phyloP scores from a whole-genome alignment of 495 filamentous ascomycete species.

The Penicillium herquei region DNA sequence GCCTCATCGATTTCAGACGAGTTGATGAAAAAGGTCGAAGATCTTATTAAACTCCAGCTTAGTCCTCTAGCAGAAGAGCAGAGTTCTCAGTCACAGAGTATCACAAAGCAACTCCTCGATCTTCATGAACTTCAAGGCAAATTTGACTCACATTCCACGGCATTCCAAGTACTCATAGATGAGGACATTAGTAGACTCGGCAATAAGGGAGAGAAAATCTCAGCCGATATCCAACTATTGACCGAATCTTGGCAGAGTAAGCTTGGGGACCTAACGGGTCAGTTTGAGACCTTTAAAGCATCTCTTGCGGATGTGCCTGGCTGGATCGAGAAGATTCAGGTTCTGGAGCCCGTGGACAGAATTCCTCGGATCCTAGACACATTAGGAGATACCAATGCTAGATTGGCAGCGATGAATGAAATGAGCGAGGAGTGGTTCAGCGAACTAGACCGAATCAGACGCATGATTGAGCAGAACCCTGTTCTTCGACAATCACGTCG shows the following conservation, averaged over 20 bases:
- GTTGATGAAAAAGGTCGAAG: neutral
- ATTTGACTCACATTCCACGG: neutral
- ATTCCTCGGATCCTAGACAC: neutral
- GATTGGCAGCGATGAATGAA: no score
- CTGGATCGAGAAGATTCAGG: neutral
- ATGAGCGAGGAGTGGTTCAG: neutral
- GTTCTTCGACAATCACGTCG: neutral
- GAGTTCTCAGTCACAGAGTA: neutral
- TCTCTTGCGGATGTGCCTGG: neutral
- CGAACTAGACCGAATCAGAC: neutral
- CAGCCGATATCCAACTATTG: neutral
- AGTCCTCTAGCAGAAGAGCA: neutral
- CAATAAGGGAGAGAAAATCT: neutral
- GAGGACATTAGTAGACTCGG: neutral
- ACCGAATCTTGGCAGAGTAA: neutral
- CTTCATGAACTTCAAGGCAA: neutral
- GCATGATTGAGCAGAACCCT: neutral
- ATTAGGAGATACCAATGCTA: no score
- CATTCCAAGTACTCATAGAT: neutral
- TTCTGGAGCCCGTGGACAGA: neutral
- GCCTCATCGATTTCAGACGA: neutral
- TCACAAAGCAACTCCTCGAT: neutral
- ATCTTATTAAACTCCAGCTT: neutral
- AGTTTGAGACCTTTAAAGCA: neutral
- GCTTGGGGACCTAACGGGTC: neutral